phyloP scores from a whole-genome alignment of 2,329 filamentous ascomycete genomes.

The Cladophialophora carrionii region DNA sequence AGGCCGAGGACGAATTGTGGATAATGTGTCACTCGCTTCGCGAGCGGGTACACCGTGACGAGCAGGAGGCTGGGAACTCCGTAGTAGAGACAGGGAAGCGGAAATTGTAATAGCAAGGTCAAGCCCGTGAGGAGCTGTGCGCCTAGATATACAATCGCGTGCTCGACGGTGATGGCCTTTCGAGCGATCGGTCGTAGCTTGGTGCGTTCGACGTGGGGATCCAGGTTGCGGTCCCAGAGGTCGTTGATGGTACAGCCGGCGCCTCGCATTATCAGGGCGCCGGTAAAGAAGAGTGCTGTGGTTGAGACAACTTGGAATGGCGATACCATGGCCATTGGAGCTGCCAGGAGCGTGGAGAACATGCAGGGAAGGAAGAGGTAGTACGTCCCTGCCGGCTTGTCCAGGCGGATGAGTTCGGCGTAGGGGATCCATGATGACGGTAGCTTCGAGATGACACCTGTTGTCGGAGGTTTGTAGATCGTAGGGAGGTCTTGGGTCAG shows the following conservation, averaged over 20 bases:
- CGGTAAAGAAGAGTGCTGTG: conserved; percentile 47
- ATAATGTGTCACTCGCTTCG: conserved; percentile 58
- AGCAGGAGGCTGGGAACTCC: conserved; percentile 50
- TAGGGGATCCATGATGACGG: conserved; percentile 59
- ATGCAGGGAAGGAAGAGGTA: conserved; percentile 59
- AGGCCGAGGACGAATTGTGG: conserved; percentile 57
- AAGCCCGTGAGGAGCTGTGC: conserved; percentile 49
- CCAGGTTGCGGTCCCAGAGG: conserved; percentile 58
- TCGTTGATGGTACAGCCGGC: conserved; percentile 62
- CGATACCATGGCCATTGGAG: conserved; percentile 44
- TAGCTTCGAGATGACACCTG: conserved; percentile 51
- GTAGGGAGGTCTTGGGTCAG: conserved; percentile 23
- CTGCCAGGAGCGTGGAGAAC: conserved; percentile 53
- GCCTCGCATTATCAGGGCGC: conserved; percentile 56
- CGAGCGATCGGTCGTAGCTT: conserved; percentile 57
- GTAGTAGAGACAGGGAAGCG: conserved; percentile 49
- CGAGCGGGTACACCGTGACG: conserved; percentile 55
- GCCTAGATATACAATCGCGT: conserved; percentile 51
- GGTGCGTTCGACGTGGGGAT: conserved; percentile 57
- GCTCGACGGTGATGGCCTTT: conserved; percentile 53
- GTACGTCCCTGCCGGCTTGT: conserved; percentile 57
- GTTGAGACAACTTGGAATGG: conserved; percentile 46
- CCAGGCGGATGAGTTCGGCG: conserved; percentile 57
- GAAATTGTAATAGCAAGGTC: conserved; percentile 50
- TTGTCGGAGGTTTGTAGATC: conserved; percentile 52